Evolutionary conservation across 1,139 yeast genomes (phyloP).

Genomic region (Pneumocystis canis): DNA sequence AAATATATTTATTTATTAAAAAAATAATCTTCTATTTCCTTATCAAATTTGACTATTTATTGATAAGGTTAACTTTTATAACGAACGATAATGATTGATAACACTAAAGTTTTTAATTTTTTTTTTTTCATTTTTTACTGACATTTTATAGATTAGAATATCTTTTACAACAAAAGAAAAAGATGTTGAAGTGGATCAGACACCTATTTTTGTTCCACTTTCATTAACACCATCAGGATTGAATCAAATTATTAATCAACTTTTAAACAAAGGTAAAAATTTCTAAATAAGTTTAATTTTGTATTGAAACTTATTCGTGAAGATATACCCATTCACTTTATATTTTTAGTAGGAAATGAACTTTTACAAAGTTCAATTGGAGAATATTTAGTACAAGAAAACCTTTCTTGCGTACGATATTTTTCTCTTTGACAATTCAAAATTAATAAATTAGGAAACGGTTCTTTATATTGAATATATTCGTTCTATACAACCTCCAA

Average conservation of each 20-base stretch:
- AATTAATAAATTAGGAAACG: constrained; percentile 35
- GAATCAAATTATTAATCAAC: constrained; percentile 86
- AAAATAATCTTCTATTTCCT: too few species aligned
- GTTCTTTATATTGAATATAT: constrained; percentile 75
- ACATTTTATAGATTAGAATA: constrained; percentile 5
- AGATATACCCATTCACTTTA: constrained; percentile 70
- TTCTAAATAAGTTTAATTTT: too few species aligned
- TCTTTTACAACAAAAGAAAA: constrained; percentile 58
- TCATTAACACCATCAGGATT: constrained; percentile 77
- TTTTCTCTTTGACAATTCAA: too few species aligned
- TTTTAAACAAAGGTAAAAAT: constrained; percentile 30
- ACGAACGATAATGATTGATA: not conserved
- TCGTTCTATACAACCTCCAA: constrained; percentile 84
- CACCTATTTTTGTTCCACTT: constrained; percentile 65
- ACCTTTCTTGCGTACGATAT: constrained; percentile 39
- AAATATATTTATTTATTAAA: too few species aligned
- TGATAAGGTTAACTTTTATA: too few species aligned
- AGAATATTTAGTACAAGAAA: constrained; percentile 61
- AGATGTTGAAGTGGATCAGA: constrained; percentile 63
- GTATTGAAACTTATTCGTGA: not conserved
- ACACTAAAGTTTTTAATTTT: not conserved
- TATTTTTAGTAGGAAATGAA: constrained; percentile 55
- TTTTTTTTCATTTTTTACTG: not conserved
- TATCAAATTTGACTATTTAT: too few species aligned
- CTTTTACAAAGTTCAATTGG: constrained; percentile 63